Evolutionary conservation across 768 basidiomycete species (phyloP).

Genomic region (Tremella yokohamensis): DNA sequence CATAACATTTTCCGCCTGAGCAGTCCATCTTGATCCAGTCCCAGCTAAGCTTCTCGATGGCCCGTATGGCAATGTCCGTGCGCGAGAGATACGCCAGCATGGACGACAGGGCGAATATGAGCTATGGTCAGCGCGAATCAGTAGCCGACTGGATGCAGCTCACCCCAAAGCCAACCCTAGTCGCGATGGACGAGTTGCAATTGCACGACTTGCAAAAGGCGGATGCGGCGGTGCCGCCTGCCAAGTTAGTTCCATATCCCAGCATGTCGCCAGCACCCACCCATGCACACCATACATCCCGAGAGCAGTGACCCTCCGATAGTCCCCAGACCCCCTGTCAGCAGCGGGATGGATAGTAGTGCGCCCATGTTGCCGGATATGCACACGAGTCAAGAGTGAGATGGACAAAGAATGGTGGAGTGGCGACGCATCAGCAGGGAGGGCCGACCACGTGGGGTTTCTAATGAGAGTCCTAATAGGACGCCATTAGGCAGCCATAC

Average conservation of each 20-base stretch:
- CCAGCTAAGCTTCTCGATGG: constrained; percentile 86
- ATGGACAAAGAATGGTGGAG: background rate
- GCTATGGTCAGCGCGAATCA: constrained; percentile 54
- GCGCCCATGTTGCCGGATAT: constrained; percentile 50
- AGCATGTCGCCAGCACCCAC: constrained; percentile 55
- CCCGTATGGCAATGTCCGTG: constrained; percentile 76
- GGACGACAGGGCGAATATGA: constrained; percentile 93
- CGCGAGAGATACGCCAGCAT: constrained; percentile 97
- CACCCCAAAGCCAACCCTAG: constrained; percentile 90
- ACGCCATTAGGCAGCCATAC: background rate
- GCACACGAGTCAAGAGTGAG: background rate
- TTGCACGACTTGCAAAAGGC: constrained; percentile 99
- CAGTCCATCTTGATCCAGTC: constrained; percentile 99
- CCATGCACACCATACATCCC: constrained; percentile 63
- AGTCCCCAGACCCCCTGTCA: constrained; percentile 51
- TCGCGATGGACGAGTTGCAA: constrained; percentile 97
- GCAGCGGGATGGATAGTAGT: constrained; percentile 52
- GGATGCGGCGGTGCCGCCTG: constrained; percentile 61
- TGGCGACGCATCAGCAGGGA: background rate
- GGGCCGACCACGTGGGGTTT: too few relatives aligned
- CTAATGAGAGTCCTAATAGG: too few relatives aligned
- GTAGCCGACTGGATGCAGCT: constrained; percentile 38
- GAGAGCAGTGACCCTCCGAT: constrained; percentile 59
- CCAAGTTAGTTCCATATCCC: constrained; percentile 10
- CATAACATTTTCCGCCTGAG: constrained; percentile 86